Evolutionary conservation across 805 yeast species (phyloP), one percentile per base, ranked within the genome.

Genomic region (Hanseniaspora occidentalis): DNA sequence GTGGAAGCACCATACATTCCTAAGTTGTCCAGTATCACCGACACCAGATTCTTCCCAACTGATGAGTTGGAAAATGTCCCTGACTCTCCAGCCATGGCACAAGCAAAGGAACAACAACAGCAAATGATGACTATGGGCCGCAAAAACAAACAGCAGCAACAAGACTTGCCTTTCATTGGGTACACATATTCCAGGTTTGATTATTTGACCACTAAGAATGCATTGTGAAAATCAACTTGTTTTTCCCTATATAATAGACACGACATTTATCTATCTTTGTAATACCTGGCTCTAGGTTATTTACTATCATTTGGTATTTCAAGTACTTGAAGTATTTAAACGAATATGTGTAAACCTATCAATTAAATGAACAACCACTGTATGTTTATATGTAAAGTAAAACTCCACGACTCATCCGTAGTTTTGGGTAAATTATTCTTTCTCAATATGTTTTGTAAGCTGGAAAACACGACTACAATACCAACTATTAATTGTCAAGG

Each of bases 21-120:
- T 20, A 83, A 85, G 55, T 70, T 92, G 55, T 75, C 86, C 50
- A 81, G 94, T 10, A 81, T 89, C 45, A 89, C 97, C 5, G 98
- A 92, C 60, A 92, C 98, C 0, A 71, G 96, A 51, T 89, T 89
- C 67, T 92, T 92, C 85, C 97, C 98, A 33, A 85, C 95, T 2
- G 97, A 89, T 58, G 98, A 89, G 56, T 68, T 89, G 53, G 96
- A 89, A 59, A 84, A 84, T 53, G 86, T 89, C 39, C 95, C 97
- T 2, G 96, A 88, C 53, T 77, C 84, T 36, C 95, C 95, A 10
- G 79, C 79, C 4, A 65, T 73, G 56, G 69, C 72, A 55, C 70
- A 67, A 55, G 79, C 79, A 50, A 71, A 72, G 51, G 80, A 73
- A 55, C 60, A 61, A 35, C 67, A 42, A 20, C 36, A 33, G 14